Base-by-base conservation (phyloP, 176 grass and related monocot genomes). In the Poa annua region DNA sequence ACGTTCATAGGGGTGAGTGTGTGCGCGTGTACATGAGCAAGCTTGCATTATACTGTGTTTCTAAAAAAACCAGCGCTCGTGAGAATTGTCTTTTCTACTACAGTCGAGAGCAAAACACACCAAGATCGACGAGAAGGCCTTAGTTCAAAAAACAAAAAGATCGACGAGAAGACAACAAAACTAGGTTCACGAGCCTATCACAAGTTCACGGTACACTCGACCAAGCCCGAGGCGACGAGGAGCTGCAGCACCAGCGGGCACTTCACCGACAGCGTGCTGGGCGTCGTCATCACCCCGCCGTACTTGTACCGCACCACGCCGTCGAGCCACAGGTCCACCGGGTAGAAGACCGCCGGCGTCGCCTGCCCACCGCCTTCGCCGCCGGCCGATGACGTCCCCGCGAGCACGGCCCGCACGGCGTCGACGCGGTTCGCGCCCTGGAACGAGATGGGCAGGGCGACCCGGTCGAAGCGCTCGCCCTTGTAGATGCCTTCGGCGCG, bases 401-500 rank as follows among this genome's bases (percentile, higher is more conserved):
- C 19, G 48, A 91, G 70, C 68, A 71, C 69, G 44, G 85, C 49
- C 7, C 35, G 71, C 85, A 77, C 56, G 11, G 44, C 22, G 61
- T 80, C 77, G 22, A 36, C 20, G 15, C 5, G 45, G 24, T 59
- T 65, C 10, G 25, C 68, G 60, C 62, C 61, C 75, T 87, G 85
- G 81, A 76, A 91, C 61, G 81, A 72, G 61, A 79, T 38, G 0
- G 89, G 76, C 44, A 91, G 81, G 39, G 62, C 3, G 52, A 56
- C 0, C 9, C 49, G 14, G 83, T 72, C 72, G 85, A 92, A 85
- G 59, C 16, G 67, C 74, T 52, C 32, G 55, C 12, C 81, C 50
- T 69, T 66, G 90, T 94, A 97, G 50, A 82, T 6, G 5, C 66
- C 85, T 53, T 34, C 66, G 8, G 78, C 86, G 48, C 80, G 52